Evolutionary conservation across 495 filamentous ascomycete genomes (phyloP), one percentile per base, ranked within the genome.

Genomic region (Neurospora sp.): DNA sequence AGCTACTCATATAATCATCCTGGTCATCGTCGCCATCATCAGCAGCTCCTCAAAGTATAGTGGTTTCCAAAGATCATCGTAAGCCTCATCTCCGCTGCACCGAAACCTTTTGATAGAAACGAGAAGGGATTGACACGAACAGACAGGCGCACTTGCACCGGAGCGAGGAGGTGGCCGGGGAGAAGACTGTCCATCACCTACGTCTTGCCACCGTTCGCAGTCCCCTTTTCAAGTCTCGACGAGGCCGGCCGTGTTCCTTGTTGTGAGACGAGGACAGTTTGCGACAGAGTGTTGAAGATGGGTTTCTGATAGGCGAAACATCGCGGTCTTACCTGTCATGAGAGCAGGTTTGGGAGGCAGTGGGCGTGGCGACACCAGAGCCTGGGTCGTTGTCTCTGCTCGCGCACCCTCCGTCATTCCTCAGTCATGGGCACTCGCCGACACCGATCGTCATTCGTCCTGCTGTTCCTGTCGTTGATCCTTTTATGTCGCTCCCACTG

Each of bases 261-360:
- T 0, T 22, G 10, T 12, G 5, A 22, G 4, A 53, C 12, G 46
- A 53, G 46, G 2, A 27, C 1, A 0, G 48, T 53, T 6, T 6
- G 48, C 10, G 20, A 0, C 11, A 53, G 20, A 3, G 5, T 12
- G 10, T 53, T 6, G 48, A 27, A 2, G n/a, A 5, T 1, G 2
- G 10, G 4, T 53, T 53, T 20, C 4, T 31, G 10, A 53, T 12
- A 1, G n/a, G n/a, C 46, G 1, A 53, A 12, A 0, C n/a, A 5
- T 31, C 2, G 27, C 27, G 27, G 27, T 2, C 27, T 31, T 31
- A 3, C 27, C 27, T 31, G 27, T 31, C 20, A 53, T 53, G 20
- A 0, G 48, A 53, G 46, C 1, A 53, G 20, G 1, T 5, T 12
- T 22, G 0, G 10, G 2, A 12, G 10, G 10, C 4, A 0, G 46